A percentile compares a stretch with the other conserved stretches of the same genome.
Conservation (phyloP, 192 early-diverging fungal species). For the Podochytrium sp. region DNA sequence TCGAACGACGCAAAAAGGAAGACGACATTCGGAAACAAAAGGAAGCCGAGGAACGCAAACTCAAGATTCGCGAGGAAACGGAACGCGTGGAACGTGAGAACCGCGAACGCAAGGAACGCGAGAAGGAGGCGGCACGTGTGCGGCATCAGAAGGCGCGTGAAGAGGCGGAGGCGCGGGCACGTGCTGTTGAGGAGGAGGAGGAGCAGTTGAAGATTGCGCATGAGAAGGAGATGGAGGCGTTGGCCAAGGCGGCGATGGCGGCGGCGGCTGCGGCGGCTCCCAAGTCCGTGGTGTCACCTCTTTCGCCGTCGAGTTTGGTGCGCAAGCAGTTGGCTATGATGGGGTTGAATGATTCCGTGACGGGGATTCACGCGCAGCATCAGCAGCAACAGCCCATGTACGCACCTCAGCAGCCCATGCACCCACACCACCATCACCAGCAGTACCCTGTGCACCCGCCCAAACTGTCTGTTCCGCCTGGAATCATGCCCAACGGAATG, state of each 20-base stretch:
- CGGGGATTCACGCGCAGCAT: not conserved
- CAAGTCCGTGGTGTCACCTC: not conserved
- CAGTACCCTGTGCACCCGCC: not conserved
- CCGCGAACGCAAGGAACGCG: conserved; percentile 53
- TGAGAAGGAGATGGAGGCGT: not conserved
- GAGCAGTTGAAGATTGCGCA: not conserved
- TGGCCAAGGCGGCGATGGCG: not conserved
- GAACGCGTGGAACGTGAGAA: conserved; percentile 54
- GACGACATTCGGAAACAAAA: conserved; percentile 56
- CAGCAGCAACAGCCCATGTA: conserved; percentile 5
- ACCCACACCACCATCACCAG: conserved; percentile 6
- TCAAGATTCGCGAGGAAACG: conserved; percentile 52
- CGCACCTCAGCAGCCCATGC: not conserved
- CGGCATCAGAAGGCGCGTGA: conserved; percentile 3
- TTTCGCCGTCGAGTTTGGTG: not conserved
- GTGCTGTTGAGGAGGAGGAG: conserved; percentile 1
- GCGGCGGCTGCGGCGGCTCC: conserved; percentile 1
- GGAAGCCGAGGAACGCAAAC: conserved; percentile 55
- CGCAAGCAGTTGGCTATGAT: not conserved
- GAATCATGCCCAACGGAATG: too few species aligned
- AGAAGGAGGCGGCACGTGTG: conserved; percentile 32
- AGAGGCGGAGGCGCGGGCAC: conserved; percentile 10
- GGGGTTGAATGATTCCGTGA: not conserved
- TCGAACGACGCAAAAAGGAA: conserved; percentile 39
- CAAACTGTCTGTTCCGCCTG: not conserved